These are phyloP conservation scores for Xylogone sp. DNA, from an alignment of 2,329 filamentous ascomycete genomes.

Conservation along the genomic window DNA sequence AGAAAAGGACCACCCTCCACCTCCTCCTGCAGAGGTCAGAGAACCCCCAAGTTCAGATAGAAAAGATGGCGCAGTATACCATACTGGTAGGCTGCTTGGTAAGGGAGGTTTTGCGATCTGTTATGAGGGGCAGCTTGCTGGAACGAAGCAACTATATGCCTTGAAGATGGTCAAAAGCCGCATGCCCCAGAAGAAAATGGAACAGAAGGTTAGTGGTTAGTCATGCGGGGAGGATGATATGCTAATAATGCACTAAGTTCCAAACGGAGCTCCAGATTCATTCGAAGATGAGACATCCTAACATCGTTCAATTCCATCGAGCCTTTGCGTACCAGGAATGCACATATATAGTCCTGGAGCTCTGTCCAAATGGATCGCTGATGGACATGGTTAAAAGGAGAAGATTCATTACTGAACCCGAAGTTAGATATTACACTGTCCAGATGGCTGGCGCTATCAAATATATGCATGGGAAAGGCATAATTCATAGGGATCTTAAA, in stretches of 20 bases:
- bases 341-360: constrained; percentile 90
- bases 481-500: constrained; percentile 95
- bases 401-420: constrained; percentile 85
- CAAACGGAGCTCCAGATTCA: constrained; percentile 93
- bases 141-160: constrained; percentile 65
- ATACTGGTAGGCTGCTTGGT: constrained; percentile 69
- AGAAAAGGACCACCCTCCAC: constrained; percentile 64
- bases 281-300: constrained; percentile 93
- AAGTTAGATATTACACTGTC: constrained; percentile 89
- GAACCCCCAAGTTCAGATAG: constrained; percentile 67
- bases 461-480: constrained; percentile 93
- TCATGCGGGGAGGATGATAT: not conserved
- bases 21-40: constrained; percentile 55
- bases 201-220: constrained; percentile 65
- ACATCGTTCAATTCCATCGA: constrained; percentile 92
- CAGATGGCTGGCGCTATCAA: constrained; percentile 97
- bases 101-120: constrained; percentile 83
- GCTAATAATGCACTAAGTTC: constrained; percentile 43
- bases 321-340: constrained; percentile 87
- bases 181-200: constrained; percentile 74
- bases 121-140: constrained; percentile 66
- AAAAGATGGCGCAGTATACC: constrained; percentile 67
- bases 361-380: constrained; percentile 92
- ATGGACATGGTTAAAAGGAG: constrained; percentile 97
- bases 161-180: constrained; percentile 81